Base-by-base conservation (phyloP, 2,329 filamentous ascomycete species). In the Escovopsis weberi region DNA sequence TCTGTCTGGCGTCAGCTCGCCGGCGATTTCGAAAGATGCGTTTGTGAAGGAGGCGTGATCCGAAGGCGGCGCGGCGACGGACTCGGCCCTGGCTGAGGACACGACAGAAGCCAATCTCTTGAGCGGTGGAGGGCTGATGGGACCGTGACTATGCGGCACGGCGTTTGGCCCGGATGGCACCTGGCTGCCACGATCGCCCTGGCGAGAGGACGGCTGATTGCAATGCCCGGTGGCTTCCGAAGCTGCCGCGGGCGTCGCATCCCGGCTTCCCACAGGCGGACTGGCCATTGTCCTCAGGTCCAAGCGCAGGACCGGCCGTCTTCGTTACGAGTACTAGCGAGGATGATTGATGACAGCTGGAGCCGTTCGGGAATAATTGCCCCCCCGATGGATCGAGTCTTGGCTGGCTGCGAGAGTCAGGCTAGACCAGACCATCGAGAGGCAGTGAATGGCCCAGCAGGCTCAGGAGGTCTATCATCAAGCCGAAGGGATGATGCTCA, bases 61-160 rank as follows among this genome's bases (percentile, higher is more conserved):
- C 19, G 38, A 33, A 11, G 38, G 38, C 15, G 38, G 38, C 30
- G 28, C n/a, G 18, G 38, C 12, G 9, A 30, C 18, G n/a, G 26
- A 33, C 19, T 28, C 23, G 18, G 42, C 26, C 34, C 41, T 42
- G 33, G 38, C 38, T 18, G 40, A 37, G 37, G 43, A 35, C 38
- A 36, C 39, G 19, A 45, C 40, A 12, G 44, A 38, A n/a, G 39
- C 38, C 7, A 34, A 35, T 43, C 56, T 51, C 42, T 51, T 54
- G 36, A 56, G 41, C 2, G 48, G 54, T 23, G 55, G 54, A 11
- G 58, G 57, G 45, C 55, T 62, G 43, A 56, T 53, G 41, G 53
- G 49, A 32, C 39, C 40, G 33, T 47, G 39, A 38, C 35, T 44
- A 37, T 45, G 43, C 37, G 38, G 33, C 12, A 39, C 36, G 38